Evolutionary conservation across 192 early-diverging fungal genomes (phyloP).

Genomic region (Mortierella alpina): DNA sequence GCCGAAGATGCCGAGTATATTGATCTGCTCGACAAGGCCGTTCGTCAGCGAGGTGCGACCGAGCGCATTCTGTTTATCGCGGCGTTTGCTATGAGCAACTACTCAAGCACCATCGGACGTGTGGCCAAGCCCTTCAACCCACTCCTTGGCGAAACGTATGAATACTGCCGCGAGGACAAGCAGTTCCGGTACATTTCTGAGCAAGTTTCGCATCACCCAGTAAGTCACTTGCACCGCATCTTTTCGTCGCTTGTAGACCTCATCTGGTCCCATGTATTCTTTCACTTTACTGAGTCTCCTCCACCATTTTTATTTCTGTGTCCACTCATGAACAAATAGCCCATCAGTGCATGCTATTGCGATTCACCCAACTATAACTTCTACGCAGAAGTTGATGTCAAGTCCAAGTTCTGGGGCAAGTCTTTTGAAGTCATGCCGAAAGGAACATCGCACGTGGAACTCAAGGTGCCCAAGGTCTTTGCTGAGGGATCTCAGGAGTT

Average conservation of each 20-base stretch:
- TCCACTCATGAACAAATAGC: conserved; percentile 50
- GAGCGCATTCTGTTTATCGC: conserved; percentile 82
- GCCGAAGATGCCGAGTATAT: conserved; percentile 89
- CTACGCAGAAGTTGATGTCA: conserved; percentile 89
- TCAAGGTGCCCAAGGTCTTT: conserved; percentile 73
- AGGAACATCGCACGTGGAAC: conserved; percentile 82
- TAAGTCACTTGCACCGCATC: conserved; percentile 39
- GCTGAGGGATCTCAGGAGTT: conserved; percentile 31
- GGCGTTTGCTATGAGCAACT: conserved; percentile 91
- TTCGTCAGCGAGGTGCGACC: conserved; percentile 64
- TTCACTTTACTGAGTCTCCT: conserved; percentile 2
- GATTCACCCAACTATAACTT: conserved; percentile 85
- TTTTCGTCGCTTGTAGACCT: background rate
- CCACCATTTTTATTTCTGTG: background rate
- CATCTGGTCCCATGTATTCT: background rate
- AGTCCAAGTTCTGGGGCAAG: conserved; percentile 88
- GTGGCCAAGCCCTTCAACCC: conserved; percentile 94
- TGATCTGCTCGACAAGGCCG: conserved; percentile 83
- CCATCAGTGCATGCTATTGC: conserved; percentile 88
- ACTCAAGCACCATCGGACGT: conserved; percentile 81
- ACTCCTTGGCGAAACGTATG: conserved; percentile 90
- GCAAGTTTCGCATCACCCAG: conserved; percentile 91
- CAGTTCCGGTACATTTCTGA: conserved; percentile 86
- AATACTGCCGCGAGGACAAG: conserved; percentile 83
- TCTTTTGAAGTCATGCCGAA: conserved; percentile 84